Evolutionary conservation across 345 rosid species (phyloP), one percentile per base, ranked within the genome.

Genomic region (Arabis hirsuta): DNA sequence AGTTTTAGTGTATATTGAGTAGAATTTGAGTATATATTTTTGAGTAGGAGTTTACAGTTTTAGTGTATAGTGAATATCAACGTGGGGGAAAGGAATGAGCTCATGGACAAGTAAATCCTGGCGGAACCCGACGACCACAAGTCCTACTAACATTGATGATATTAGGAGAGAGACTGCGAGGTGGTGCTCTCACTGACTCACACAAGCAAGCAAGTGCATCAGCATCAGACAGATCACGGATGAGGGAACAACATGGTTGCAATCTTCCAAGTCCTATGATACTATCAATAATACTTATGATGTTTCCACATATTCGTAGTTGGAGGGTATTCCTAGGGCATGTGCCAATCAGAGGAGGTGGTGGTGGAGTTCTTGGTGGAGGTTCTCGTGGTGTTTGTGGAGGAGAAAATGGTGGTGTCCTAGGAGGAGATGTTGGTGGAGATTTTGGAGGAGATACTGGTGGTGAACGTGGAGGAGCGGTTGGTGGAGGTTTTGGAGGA

Each of bases 191-290:
- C 31, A 43, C 61, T 12, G 75, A 61, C 48, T 71, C 45, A 26
- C 77, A 73, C 9, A 73, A 47, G 24, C 77, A 73, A 55, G 50
- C 41, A 46, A 55, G 50, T 64, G 77, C 77, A 27, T 64, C 62
- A 47, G 8, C 31, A 45, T 73, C 71, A 11, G 71, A 38, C 6
- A 73, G 24, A 11, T 13, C 29, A 36, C 50, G 63, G n/a, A 73
- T 50, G 44, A 64, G 6, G 13, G 43, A n/a, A 65, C 77, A 73
- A 64, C 77, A 73, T 34, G 65, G 65, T 6, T 64, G 71, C 12
- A 19, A 32, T 20, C 5, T 34, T 54, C 56, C 22, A 44, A 8
- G 0, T 45, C 71, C 65, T 2, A 45, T n/a, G 13, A 55, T 10
- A 9, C 10, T n/a, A 16, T 36, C 41, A 4, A 46, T 24, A 5